Percentiles rank a stretch among this genome's conserved stretches.
phyloP scores from a whole-genome alignment of 306 rosid genomes.

The Geum urbanum region DNA sequence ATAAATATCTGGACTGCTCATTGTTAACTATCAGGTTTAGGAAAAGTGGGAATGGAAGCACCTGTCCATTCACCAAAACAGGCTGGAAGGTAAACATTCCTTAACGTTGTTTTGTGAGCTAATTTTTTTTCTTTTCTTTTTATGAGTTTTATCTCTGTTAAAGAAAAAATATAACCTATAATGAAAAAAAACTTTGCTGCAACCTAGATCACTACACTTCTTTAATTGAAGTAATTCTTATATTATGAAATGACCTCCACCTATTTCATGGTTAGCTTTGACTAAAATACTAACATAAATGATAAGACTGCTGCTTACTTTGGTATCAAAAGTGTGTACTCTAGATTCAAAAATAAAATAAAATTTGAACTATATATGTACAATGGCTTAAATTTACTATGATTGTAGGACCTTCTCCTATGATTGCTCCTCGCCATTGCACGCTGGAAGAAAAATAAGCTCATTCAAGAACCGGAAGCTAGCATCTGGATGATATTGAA shows the following conservation, averaged over 20 bases:
- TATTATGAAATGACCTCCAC: neutral
- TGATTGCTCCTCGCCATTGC: conserved; percentile 40
- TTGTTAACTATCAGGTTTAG: conserved; percentile 58
- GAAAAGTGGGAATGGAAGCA: conserved; percentile 73
- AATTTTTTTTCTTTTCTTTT: neutral
- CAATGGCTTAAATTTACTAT: conserved; percentile 9
- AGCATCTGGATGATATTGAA: conserved; percentile 51
- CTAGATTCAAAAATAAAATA: neutral
- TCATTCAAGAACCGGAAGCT: conserved; percentile 36
- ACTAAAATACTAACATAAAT: neutral
- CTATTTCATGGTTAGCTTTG: neutral
- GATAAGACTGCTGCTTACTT: neutral
- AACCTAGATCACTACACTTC: neutral
- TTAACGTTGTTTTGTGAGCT: neutral
- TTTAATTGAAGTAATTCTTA: neutral
- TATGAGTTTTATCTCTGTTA: neutral
- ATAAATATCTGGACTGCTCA: neutral
- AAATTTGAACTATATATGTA: conserved; percentile 6
- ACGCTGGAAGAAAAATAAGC: conserved; percentile 36
- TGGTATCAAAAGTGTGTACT: neutral
- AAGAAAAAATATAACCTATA: neutral
- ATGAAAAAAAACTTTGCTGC: neutral
- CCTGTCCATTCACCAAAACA: conserved; percentile 80
- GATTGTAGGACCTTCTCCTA: conserved; percentile 31
- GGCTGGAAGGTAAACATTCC: conserved; percentile 42